Evolutionary conservation across 352 stramenopile species (phyloP).

Genomic region (Phytophthora sojae): DNA sequence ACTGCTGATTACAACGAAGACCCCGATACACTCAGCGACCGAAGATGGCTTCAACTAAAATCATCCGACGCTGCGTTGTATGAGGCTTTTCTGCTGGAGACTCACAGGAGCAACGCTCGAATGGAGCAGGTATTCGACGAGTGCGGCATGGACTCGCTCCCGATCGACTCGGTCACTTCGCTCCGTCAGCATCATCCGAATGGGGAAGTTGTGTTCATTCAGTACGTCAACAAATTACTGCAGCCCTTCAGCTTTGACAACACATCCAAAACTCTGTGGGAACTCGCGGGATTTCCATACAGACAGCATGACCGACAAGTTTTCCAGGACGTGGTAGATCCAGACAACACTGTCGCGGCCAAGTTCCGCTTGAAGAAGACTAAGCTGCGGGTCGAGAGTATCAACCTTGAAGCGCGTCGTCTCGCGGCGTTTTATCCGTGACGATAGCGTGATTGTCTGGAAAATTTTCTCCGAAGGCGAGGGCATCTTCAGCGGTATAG

Average conservation of each 20-base stretch:
- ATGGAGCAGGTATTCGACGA: constrained; percentile 18
- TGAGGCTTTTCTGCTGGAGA: constrained; percentile 13
- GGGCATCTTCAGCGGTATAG: constrained; percentile 37
- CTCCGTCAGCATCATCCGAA: not conserved
- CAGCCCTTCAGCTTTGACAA: constrained; percentile 22
- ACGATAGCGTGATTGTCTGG: constrained; percentile 54
- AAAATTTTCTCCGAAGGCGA: constrained; percentile 2
- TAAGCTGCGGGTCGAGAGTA: not conserved
- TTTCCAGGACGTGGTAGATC: not conserved
- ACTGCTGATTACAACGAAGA: not conserved
- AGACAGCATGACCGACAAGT: constrained; percentile 2
- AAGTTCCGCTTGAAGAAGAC: constrained; percentile 31
- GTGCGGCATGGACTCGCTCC: not conserved
- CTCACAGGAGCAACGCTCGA: constrained; percentile 8
- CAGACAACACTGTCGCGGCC: constrained; percentile 39
- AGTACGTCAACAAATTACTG: constrained; percentile 16
- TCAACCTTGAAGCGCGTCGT: constrained; percentile 29
- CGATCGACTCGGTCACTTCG: not conserved
- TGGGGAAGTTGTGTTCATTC: constrained; percentile 18
- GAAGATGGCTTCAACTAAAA: not conserved
- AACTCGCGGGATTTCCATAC: constrained; percentile 8
- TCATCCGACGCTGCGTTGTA: constrained; percentile 10
- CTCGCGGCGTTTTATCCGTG: constrained; percentile 36
- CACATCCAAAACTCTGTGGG: constrained; percentile 17
- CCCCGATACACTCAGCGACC: not conserved